Percentiles rank a stretch among this genome's conserved stretches.
Evolutionary conservation across 441 rosid genomes (phyloP).

Genomic region (Aleurites moluccanus): DNA sequence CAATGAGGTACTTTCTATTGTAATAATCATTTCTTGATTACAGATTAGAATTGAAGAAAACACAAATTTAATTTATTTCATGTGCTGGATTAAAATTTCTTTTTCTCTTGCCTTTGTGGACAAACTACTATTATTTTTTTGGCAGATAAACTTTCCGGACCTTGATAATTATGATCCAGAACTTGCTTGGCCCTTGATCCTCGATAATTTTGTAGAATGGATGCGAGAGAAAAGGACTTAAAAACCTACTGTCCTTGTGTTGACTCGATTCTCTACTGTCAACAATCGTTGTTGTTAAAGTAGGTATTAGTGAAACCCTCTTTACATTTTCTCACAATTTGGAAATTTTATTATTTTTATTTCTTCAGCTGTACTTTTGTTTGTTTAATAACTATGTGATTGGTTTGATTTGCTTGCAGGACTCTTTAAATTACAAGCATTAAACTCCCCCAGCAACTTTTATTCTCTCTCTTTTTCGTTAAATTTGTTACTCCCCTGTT

Average conservation of each 20-base stretch:
- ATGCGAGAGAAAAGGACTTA: constrained; percentile 60
- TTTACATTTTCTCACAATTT: background rate
- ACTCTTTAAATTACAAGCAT: constrained; percentile 32
- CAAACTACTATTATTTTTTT: too few species aligned
- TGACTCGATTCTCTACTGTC: constrained; percentile 38
- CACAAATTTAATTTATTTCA: too few species aligned
- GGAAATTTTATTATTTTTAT: constrained; percentile 9
- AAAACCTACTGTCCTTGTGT: constrained; percentile 17
- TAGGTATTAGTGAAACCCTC: constrained; percentile 32
- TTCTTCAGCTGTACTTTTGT: background rate
- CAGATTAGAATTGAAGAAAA: background rate
- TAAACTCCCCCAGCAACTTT: constrained; percentile 19
- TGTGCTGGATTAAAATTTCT: background rate
- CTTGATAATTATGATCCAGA: constrained; percentile 47
- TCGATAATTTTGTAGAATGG: constrained; percentile 65
- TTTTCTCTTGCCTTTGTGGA: too few species aligned
- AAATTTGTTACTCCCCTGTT: background rate
- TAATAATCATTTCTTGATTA: background rate
- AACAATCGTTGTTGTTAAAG: constrained; percentile 34
- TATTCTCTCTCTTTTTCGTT: background rate
- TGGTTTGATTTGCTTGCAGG: constrained; percentile 43
- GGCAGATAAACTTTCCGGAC: constrained; percentile 58
- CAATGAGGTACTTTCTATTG: constrained; percentile 43
- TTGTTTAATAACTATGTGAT: constrained; percentile 11
- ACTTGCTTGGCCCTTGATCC: constrained; percentile 63